Evolutionary conservation across 164 flowering plant genomes (phyloP), one percentile per base, ranked within the genome.

Genomic region (Vitis vinifera): DNA sequence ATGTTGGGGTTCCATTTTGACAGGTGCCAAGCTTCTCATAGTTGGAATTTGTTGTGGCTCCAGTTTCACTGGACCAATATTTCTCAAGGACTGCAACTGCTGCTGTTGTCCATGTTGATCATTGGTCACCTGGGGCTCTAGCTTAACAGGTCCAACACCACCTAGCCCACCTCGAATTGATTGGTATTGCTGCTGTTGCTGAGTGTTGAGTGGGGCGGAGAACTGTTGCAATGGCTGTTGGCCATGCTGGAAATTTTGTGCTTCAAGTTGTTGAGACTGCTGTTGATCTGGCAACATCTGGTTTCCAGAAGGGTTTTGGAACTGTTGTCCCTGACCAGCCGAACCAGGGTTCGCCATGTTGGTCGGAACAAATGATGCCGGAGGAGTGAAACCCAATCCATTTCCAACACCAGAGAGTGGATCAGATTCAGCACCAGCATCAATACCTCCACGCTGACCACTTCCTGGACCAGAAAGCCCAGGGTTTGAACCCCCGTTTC

Each of bases 1-100:
- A 67, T 86, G 89, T 55, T 92, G 96, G 27, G 89, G 86, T 68
- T 92, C 99, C 85, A 89, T 70, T 70, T 94, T 94, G 1, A 94
- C 92, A 10, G 88, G 79, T 0, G 83, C 78, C 68, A 87, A 62
- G 67, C 73, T 72, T 79, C 97, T 88, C 83, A 88, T 81, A 31
- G 69, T 62, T 72, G 78, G 95, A 31, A 89, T 65, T 49, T 85
- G 94, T 66, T 89, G 97, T 0, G 88, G 91, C 72, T 94, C 97
- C 76, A 89, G 57, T 78, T 94, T 92, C 29, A 90, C 93, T 51
- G 81, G 76, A 73, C 78, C 80, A 56, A 85, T 81, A 76, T 75
- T 84, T 55, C 96, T 78, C 79, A 89, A 44, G 4, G 90, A 62
- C 53, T 86, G 91, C 78, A 86, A 58, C 73, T 88, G 94, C 75